Evolutionary conservation across 2,329 filamentous ascomycete species (phyloP), one percentile per base, ranked within the genome.

Genomic region (Ceratocystiopsis minuta): DNA sequence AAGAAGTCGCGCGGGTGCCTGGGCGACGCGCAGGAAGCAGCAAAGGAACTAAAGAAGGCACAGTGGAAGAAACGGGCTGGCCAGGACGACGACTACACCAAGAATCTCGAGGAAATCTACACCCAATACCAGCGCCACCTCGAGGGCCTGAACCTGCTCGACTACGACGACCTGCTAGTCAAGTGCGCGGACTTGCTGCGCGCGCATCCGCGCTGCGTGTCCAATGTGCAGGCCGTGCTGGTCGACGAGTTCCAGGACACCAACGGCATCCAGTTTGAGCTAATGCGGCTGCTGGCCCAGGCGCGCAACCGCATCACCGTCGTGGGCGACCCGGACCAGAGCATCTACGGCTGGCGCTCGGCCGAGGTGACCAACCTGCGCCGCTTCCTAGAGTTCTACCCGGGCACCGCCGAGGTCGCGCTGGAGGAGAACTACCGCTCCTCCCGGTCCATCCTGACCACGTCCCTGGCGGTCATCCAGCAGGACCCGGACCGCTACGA

Each of bases 201-300:
- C 45, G 64, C 67, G 16, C 72, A 82, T 49, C 84, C 87, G 0
- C 66, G 72, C 14, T 95, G 87, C 52, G 87, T 95, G 3, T 78
- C 78, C 14, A 95, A 94, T 51, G 77, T 98, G 16, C 78, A 95
- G 57, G 75, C 84, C 0, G 86, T 96, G 7, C 67, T 98, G 37
- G 92, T 98, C 47, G 88, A 98, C 55, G 88, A 98, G 55, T 98
- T 95, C 48, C 88, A 98, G 59, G 88, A 98, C 60, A 96, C 88
- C 9, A 98, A 96, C 55, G 73, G 84, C 16, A 78, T 95, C 5
- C 88, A 98, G 57, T 96, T 93, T 53, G 85, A 95, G 51, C 64
- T 98, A 36, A 95, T 95, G 86, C 79, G 73, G 48, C 68, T 94
- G 1, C 78, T 98, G 52, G 84, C 87, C 2, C 75, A 84, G 46